Percentiles rank a stretch among this genome's conserved stretches.
These are phyloP conservation scores for Thraustochytrium sp. DNA, from an alignment of 352 stramenopile genomes.

Conservation along the genomic window DNA sequence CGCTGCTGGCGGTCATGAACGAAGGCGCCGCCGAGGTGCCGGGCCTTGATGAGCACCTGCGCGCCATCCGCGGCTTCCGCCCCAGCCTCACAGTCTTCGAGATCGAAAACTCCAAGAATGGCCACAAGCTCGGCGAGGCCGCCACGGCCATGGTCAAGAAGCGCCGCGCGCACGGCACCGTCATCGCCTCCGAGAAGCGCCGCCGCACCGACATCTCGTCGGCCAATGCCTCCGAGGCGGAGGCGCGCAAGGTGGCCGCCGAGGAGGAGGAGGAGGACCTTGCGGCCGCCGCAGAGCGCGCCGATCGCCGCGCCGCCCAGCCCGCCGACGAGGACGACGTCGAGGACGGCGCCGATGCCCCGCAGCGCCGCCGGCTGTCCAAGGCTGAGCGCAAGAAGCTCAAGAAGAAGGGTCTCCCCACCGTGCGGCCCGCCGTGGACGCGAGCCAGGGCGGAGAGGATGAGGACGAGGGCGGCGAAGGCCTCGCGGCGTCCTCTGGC, in stretches of 20 bases:
- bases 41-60: not conserved
- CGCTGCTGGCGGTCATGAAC: constrained; percentile 62
- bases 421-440: constrained; percentile 29
- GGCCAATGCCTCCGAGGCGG: not conserved
- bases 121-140: constrained; percentile 16
- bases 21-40: not conserved
- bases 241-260: not conserved
- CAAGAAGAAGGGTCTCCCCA: constrained; percentile 67
- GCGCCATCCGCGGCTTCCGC: constrained; percentile 45
- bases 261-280: constrained; percentile 35
- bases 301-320: not conserved
- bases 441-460: not conserved
- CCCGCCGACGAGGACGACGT: not conserved
- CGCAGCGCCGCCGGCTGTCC: constrained; percentile 75
- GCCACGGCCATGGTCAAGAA: constrained; percentile 65
- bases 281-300: not conserved
- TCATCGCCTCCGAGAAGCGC: constrained; percentile 66
- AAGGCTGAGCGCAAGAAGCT: constrained; percentile 88
- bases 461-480: not conserved
- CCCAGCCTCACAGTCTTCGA: constrained; percentile 47
- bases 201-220: not conserved
- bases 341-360: not conserved
- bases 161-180: constrained; percentile 69
- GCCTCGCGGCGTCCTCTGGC: too few species aligned
- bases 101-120: constrained; percentile 43